Conservation (phyloP, 164 flowering plant species). For the Macadamia tetraphylla region DNA sequence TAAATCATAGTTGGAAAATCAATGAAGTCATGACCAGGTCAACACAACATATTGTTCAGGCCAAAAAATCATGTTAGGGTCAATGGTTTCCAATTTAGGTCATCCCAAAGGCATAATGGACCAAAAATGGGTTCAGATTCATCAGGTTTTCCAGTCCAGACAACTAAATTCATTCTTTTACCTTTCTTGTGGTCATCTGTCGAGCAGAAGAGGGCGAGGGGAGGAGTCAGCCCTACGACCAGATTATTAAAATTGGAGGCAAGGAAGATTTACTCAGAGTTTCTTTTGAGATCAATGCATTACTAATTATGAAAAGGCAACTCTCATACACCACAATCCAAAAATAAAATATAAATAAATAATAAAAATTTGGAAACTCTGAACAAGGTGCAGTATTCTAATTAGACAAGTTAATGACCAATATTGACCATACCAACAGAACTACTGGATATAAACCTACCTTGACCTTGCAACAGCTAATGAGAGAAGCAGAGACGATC, state of each 20-base stretch:
- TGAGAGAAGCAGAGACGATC: constrained; percentile 85
- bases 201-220: no score
- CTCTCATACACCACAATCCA: not conserved
- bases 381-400: not conserved
- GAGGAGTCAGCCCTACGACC: no score
- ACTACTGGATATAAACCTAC: constrained; percentile 56
- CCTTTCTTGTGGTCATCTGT: no score
- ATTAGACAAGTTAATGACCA: no score
- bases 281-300: no score
- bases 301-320: not conserved
- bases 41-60: not conserved
- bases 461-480: constrained; percentile 84
- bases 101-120: no score
- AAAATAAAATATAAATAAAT: not conserved
- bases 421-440: not conserved
- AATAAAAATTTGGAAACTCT: not conserved
- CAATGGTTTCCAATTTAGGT: no score
- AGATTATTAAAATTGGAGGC: no score
- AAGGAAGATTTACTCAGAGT: no score
- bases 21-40: not conserved
- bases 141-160: no score
- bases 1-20: not conserved
- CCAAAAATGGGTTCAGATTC: no score
- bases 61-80: not conserved
- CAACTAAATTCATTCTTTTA: no score